Evolutionary conservation across 2,329 filamentous ascomycete species (phyloP).

Genomic region (Geosmithia morbida): DNA sequence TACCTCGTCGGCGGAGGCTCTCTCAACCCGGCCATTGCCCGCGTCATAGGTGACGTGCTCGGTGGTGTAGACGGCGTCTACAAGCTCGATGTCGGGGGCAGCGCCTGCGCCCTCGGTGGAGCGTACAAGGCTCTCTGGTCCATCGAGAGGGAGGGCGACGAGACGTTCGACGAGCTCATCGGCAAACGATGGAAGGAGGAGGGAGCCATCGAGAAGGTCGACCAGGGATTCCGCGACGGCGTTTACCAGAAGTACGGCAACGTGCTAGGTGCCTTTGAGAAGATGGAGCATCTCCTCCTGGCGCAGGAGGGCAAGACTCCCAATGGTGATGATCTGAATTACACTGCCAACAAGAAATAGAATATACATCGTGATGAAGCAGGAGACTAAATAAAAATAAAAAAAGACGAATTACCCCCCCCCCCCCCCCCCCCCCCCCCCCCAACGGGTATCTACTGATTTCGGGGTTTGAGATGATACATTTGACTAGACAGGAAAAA

Average conservation of each 20-base stretch:
- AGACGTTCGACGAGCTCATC: conserved; percentile 83
- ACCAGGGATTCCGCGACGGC: conserved; percentile 62
- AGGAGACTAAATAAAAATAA: conserved; percentile 3
- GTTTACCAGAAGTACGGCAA: conserved; percentile 66
- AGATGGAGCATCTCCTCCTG: conserved; percentile 57
- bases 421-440: background rate
- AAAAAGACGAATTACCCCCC: conserved; percentile 1
- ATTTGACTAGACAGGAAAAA: conserved; percentile 8
- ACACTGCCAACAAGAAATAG: background rate
- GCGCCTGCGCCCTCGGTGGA: conserved; percentile 84
- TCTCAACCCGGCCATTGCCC: conserved; percentile 76
- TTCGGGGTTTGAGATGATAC: conserved; percentile 7
- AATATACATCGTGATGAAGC: background rate
- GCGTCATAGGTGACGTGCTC: conserved; percentile 73
- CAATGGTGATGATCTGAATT: background rate
- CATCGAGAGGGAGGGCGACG: conserved; percentile 48
- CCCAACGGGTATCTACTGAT: conserved; percentile 10
- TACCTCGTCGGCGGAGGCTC: conserved; percentile 93
- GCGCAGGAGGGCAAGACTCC: conserved; percentile 12
- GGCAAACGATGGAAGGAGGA: conserved; percentile 75
- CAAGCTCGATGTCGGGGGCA: conserved; percentile 84
- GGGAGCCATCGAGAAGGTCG: conserved; percentile 69
- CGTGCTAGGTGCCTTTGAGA: conserved; percentile 61
- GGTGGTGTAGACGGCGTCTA: conserved; percentile 84
- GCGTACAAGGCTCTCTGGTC: conserved; percentile 97